Percentiles rank a stretch among this genome's conserved stretches.
Evolutionary conservation across 2,329 filamentous ascomycete genomes (phyloP).

Genomic region (Ceratocystis harringtonii): DNA sequence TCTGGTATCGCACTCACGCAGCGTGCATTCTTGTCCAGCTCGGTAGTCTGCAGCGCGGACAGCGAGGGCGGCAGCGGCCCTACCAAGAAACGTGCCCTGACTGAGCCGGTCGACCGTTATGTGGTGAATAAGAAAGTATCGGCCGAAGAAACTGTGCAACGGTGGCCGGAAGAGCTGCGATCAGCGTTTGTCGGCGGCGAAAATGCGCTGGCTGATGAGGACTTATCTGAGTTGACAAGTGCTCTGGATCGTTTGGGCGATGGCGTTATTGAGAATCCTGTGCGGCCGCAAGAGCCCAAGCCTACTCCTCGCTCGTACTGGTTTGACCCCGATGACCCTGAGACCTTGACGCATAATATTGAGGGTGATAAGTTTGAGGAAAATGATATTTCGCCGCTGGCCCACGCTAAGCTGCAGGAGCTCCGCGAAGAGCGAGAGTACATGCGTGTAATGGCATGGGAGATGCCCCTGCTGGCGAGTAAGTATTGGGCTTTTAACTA

Average conservation of each 20-base stretch:
- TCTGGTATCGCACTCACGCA: not conserved
- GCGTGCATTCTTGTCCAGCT: not conserved
- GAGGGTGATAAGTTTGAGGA: constrained; percentile 53
- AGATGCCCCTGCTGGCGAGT: constrained; percentile 85
- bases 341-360: constrained; percentile 35
- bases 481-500: constrained; percentile 28
- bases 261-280: constrained; percentile 17
- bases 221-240: constrained; percentile 12
- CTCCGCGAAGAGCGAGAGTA: constrained; percentile 82
- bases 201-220: constrained; percentile 8
- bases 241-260: constrained; percentile 18
- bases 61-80: not conserved
- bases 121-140: constrained; percentile 14
- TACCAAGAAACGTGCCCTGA: constrained; percentile 15
- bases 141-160: constrained; percentile 14
- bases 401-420: constrained; percentile 74
- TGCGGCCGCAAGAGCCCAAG: constrained; percentile 17
- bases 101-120: constrained; percentile 9
- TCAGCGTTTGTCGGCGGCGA: constrained; percentile 11
- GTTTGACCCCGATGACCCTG: constrained; percentile 35
- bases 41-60: not conserved
- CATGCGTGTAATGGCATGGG: constrained; percentile 76
- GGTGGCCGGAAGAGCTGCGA: constrained; percentile 15
- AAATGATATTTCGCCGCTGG: constrained; percentile 71
- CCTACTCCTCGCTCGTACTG: constrained; percentile 31